Conservation (phyloP, 495 filamentous ascomycete genomes). For the Xylaria acuta region DNA sequence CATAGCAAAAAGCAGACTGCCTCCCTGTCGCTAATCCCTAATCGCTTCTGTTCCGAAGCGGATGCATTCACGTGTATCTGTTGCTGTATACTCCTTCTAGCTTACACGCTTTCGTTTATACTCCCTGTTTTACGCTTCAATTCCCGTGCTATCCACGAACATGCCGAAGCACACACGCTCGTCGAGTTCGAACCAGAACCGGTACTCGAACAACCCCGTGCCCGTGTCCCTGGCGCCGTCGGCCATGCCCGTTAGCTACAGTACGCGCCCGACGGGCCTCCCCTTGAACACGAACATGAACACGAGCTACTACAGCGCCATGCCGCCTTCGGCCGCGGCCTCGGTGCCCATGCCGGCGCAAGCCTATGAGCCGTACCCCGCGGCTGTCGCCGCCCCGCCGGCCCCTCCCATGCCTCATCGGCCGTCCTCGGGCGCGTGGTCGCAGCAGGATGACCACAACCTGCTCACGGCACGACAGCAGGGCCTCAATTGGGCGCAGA, state of each 20-base stretch:
- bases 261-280: conserved; percentile 33
- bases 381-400: conserved; percentile 40
- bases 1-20: conserved; percentile 20
- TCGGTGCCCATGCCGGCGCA: conserved; percentile 39
- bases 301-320: conserved; percentile 35
- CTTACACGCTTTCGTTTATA: conserved; percentile 19
- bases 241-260: conserved; percentile 39
- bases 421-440: conserved; percentile 66
- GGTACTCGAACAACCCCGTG: conserved; percentile 41
- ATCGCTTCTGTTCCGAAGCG: conserved; percentile 22
- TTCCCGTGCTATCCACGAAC: conserved; percentile 22
- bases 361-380: conserved; percentile 48
- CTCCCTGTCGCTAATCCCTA: conserved; percentile 27
- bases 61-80: conserved; percentile 1
- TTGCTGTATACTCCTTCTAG: conserved; percentile 11
- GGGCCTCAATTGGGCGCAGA: conserved; percentile 75
- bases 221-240: conserved; percentile 43
- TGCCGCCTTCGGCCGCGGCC: conserved; percentile 35
- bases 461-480: conserved; percentile 66
- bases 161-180: conserved; percentile 47
- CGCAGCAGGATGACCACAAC: conserved; percentile 65
- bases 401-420: conserved; percentile 51
- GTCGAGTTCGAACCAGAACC: conserved; percentile 41
- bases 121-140: conserved; percentile 24
- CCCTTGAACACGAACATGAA: conserved; percentile 34